These are phyloP conservation scores for Pseudoneurospora amorphoporcata DNA, from an alignment of 495 filamentous ascomycete species.

Conservation along the genomic window DNA sequence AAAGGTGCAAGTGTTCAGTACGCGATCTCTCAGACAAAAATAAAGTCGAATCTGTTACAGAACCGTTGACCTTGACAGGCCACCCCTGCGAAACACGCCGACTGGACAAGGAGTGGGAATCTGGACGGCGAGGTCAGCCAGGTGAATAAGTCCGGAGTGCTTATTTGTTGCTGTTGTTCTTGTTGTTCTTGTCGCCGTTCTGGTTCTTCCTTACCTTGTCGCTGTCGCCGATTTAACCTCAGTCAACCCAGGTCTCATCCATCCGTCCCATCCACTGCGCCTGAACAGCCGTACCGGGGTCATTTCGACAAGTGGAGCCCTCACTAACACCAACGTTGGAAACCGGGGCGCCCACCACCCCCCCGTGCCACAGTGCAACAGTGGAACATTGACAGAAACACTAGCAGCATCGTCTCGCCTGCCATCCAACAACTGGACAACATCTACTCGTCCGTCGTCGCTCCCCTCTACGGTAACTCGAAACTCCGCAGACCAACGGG, in stretches of 20 bases:
- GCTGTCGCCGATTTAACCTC: background rate
- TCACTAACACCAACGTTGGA: background rate
- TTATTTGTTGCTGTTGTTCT: background rate
- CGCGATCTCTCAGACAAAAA: background rate
- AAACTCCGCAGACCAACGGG: slow-evolving; percentile 1
- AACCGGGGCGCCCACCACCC: background rate
- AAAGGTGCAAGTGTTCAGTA: background rate
- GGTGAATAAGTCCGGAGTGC: background rate
- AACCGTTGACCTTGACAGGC: background rate
- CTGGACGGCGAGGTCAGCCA: background rate
- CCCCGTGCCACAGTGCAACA: background rate
- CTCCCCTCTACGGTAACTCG: slow-evolving; percentile 10
- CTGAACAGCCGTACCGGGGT: background rate
- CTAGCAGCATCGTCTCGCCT: background rate
- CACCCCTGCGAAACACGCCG: background rate
- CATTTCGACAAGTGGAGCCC: background rate
- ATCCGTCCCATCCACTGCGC: background rate
- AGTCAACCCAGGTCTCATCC: background rate
- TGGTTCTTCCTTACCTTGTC: background rate
- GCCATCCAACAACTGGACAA: background rate
- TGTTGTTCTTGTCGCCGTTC: background rate
- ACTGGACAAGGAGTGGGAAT: background rate
- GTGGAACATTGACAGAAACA: background rate
- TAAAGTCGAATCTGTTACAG: background rate
- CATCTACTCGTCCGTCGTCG: background rate